These are phyloP conservation scores for Penicillium capsulatum DNA, from an alignment of 2,329 filamentous ascomycete species.

Conservation along the genomic window DNA sequence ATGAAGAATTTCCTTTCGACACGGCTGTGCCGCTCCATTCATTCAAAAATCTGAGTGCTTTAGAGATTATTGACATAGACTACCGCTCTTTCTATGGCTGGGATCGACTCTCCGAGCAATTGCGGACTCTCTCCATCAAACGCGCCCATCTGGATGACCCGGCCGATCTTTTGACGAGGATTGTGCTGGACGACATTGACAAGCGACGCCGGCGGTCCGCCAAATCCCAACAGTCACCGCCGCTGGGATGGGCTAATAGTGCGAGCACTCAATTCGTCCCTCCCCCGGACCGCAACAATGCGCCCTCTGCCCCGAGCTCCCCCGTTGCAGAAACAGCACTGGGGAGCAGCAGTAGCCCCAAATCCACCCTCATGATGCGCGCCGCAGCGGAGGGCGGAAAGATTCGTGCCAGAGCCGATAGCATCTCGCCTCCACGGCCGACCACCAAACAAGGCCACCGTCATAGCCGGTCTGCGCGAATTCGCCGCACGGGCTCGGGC, in stretches of 20 bases:
- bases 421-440: slow-evolving; percentile 76
- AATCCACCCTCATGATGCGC: slow-evolving; percentile 47
- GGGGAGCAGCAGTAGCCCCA: slow-evolving; percentile 48
- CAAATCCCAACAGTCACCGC: slow-evolving; percentile 77
- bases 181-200: slow-evolving; percentile 95
- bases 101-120: slow-evolving; percentile 87
- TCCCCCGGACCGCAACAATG: slow-evolving; percentile 60
- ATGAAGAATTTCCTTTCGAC: slow-evolving; percentile 97
- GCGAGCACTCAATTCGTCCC: slow-evolving; percentile 58
- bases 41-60: slow-evolving; percentile 92
- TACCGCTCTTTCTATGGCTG: slow-evolving; percentile 97
- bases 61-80: slow-evolving; percentile 93
- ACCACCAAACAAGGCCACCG: slow-evolving; percentile 65
- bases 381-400: slow-evolving; percentile 54
- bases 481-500: slow-evolving; percentile 81
- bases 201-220: slow-evolving; percentile 82
- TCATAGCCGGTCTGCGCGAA: slow-evolving; percentile 66
- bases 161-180: slow-evolving; percentile 81
- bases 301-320: slow-evolving; percentile 65
- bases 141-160: slow-evolving; percentile 85
- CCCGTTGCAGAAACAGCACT: slow-evolving; percentile 49
- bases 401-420: slow-evolving; percentile 54
- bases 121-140: slow-evolving; percentile 84
- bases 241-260: slow-evolving; percentile 59
- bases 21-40: slow-evolving; percentile 93